A percentile compares a stretch with the other conserved stretches of the same genome.
These are phyloP conservation scores for Strigomonas galati DNA, from an alignment of 208 protist species.

Conservation along the genomic window DNA sequence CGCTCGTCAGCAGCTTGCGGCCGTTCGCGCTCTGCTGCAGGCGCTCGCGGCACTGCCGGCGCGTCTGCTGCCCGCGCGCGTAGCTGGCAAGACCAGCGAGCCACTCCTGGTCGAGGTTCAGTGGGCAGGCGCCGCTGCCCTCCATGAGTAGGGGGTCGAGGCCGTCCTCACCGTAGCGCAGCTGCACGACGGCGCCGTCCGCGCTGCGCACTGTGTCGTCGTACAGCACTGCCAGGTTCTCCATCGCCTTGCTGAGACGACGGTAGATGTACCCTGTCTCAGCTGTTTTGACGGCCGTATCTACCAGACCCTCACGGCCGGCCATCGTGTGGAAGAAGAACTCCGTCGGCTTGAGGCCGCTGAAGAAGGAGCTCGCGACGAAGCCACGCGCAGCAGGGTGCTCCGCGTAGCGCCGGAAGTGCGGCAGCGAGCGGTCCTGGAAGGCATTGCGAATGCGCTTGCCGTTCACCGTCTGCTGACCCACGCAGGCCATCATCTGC, in stretches of 20 bases:
- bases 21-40: background rate
- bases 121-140: conserved; percentile 59
- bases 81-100: conserved; percentile 54
- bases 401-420: conserved; percentile 93
- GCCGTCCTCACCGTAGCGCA: conserved; percentile 98
- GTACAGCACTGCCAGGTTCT: conserved; percentile 98
- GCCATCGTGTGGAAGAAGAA: conserved; percentile 99
- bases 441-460: conserved; percentile 98
- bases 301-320: conserved; percentile 97
- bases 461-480: conserved; percentile 98
- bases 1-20: background rate
- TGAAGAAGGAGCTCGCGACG: conserved; percentile 98
- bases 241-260: conserved; percentile 98
- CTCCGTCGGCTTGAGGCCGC: conserved; percentile 97
- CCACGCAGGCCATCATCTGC: conserved; percentile 99
- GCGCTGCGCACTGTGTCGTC: conserved; percentile 98
- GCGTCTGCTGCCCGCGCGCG: conserved; percentile 30
- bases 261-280: conserved; percentile 99
- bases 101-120: conserved; percentile 87
- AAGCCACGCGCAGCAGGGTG: conserved; percentile 96
- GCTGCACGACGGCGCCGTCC: conserved; percentile 94
- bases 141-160: conserved; percentile 98
- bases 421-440: conserved; percentile 96
- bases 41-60: background rate
- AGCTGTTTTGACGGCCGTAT: conserved; percentile 99